phyloP scores from a whole-genome alignment of 306 rosid genomes.

The Pyrus pyrifolia region DNA sequence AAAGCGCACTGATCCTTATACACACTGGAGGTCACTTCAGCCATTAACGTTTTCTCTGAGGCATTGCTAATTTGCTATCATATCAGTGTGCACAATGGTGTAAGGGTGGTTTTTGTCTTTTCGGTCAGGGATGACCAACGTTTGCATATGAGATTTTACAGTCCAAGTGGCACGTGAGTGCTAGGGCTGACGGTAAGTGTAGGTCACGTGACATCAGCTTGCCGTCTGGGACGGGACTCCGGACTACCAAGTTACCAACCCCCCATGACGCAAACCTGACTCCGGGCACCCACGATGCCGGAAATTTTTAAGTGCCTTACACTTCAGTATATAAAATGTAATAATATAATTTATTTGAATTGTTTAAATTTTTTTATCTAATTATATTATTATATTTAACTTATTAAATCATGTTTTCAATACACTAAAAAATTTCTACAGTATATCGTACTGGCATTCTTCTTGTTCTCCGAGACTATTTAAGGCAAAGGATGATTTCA shows the following conservation, averaged over 20 bases:
- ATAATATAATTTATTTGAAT: too few species aligned
- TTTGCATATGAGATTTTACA: background rate
- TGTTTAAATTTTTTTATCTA: too few species aligned
- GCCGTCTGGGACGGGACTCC: background rate
- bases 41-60: constrained; percentile 19
- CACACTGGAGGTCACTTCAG: constrained; percentile 6
- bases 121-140: constrained; percentile 9
- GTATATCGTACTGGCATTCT: background rate
- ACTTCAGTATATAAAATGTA: too few species aligned
- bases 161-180: constrained; percentile 14
- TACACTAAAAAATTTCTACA: background rate
- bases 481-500: background rate
- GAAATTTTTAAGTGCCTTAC: too few species aligned
- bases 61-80: background rate
- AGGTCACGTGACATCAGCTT: constrained; percentile 40
- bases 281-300: background rate
- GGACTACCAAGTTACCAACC: background rate
- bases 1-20: constrained; percentile 23
- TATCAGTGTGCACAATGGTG: constrained; percentile 17
- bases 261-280: constrained; percentile 14
- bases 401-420: fast-evolving
- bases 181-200: constrained; percentile 16
- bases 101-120: constrained; percentile 52
- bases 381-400: too few species aligned
- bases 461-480: background rate